These are phyloP conservation scores for Patellifolia procumbens DNA, from an alignment of 179 eudicot species.

Conservation along the genomic window DNA sequence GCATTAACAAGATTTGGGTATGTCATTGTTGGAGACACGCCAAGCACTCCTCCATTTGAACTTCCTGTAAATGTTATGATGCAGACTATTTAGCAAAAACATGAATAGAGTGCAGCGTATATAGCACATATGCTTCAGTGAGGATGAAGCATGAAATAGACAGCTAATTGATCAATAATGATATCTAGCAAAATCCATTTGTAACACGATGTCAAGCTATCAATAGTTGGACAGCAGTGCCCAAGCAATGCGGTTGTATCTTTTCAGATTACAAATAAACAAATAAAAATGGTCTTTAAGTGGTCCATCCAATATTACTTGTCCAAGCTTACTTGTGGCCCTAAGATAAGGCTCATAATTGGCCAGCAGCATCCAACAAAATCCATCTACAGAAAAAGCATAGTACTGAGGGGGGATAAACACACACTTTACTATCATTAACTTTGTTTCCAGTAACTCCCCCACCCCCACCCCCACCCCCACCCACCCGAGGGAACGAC, in stretches of 20 bases:
- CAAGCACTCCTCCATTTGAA: conserved; percentile 79
- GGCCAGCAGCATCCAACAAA: not conserved
- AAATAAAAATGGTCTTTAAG: not conserved
- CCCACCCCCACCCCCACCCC: not conserved
- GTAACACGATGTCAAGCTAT: not conserved
- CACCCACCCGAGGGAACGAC: not conserved
- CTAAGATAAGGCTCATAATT: not conserved
- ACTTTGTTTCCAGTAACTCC: not conserved
- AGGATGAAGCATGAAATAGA: not conserved
- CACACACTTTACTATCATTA: not conserved
- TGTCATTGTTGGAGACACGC: conserved; percentile 64
- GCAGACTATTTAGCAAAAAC: conserved; percentile 4
- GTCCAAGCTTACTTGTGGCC: not conserved
- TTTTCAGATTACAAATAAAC: not conserved
- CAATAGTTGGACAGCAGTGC: not conserved
- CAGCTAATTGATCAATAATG: not conserved
- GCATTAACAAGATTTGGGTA: conserved; percentile 83
- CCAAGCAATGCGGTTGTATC: not conserved
- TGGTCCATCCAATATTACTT: not conserved
- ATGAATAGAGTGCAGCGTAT: not conserved
- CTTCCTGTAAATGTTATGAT: conserved; percentile 47
- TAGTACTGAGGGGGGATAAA: not conserved
- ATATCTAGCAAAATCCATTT: not conserved
- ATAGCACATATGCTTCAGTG: not conserved
- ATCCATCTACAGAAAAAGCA: not conserved